Evolutionary conservation across 345 rosid genomes (phyloP).

Genomic region (Brassica juncea): DNA sequence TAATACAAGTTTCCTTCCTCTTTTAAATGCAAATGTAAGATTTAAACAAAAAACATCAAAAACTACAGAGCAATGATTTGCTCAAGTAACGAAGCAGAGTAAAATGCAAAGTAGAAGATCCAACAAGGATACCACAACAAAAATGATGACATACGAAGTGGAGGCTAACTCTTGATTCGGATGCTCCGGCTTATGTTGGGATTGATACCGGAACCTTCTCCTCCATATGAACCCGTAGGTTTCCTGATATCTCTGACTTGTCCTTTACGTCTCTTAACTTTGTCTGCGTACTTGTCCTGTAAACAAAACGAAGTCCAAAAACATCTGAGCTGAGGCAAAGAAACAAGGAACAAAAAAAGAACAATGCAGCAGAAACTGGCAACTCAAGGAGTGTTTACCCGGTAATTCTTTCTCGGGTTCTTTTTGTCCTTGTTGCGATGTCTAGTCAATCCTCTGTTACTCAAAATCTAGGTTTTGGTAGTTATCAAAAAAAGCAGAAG

Average conservation of each 20-base stretch:
- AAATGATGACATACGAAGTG: background rate
- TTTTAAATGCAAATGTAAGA: slow-evolving; percentile 6
- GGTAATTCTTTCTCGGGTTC: slow-evolving; percentile 60
- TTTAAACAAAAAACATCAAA: slow-evolving; percentile 11
- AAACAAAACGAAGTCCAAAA: slow-evolving; percentile 16
- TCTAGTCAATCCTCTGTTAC: slow-evolving; percentile 74
- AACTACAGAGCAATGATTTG: slow-evolving; percentile 11
- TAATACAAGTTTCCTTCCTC: background rate
- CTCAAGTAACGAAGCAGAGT: background rate
- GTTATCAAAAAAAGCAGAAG: background rate
- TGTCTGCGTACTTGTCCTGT: slow-evolving; percentile 56
- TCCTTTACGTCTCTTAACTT: slow-evolving; percentile 52
- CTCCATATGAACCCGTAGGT: slow-evolving; percentile 60
- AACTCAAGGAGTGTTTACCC: background rate
- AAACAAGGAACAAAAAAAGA: background rate
- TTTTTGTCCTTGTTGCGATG: slow-evolving; percentile 59
- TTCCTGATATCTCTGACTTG: slow-evolving; percentile 60
- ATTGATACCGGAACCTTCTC: slow-evolving; percentile 73
- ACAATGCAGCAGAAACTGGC: slow-evolving; percentile 10
- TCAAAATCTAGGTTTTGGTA: slow-evolving; percentile 51
- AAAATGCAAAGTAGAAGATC: background rate
- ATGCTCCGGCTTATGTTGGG: slow-evolving; percentile 61
- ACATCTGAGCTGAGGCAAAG: background rate
- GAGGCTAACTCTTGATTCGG: slow-evolving; percentile 52
- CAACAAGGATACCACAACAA: background rate